Conservation (phyloP, 768 basidiomycete genomes). For the Lyophyllum atratum region DNA sequence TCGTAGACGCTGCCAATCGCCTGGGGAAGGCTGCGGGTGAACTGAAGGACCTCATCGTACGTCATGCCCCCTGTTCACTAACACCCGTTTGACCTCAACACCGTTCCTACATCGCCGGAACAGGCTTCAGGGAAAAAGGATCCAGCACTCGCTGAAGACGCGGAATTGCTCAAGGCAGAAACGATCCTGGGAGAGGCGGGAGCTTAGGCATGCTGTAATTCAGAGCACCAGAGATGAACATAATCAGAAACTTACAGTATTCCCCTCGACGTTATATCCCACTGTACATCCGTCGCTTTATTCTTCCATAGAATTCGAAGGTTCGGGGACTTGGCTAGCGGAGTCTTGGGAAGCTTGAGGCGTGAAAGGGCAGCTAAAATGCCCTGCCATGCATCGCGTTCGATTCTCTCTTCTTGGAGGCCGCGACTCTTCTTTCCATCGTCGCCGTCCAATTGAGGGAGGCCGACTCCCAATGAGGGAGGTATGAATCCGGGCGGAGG, state of each 20-base stretch:
- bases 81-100: conserved; percentile 7
- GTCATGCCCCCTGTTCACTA: conserved; percentile 31
- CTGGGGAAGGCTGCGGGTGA: conserved; percentile 65
- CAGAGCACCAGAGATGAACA: conserved; percentile 8
- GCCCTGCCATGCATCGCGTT: conserved; percentile 77
- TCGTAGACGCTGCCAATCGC: conserved; percentile 62
- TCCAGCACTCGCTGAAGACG: conserved; percentile 39
- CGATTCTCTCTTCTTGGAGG: conserved; percentile 75
- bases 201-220: conserved; percentile 30
- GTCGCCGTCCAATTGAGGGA: conserved; percentile 47
- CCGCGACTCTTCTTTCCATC: conserved; percentile 51
- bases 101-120: conserved; percentile 19
- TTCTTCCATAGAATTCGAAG: conserved; percentile 24
- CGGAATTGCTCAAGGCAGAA: conserved; percentile 58
- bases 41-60: conserved; percentile 66
- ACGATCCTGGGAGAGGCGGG: conserved; percentile 54
- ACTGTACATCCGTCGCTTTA: conserved; percentile 7
- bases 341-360: conserved; percentile 50
- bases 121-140: conserved; percentile 49
- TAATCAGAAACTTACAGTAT: not conserved
- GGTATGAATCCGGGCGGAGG: conserved; percentile 74
- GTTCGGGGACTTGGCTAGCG: conserved; percentile 18
- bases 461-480: conserved; percentile 76
- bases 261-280: conserved; percentile 7
- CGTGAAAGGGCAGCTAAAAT: conserved; percentile 68